A percentile compares a stretch with the other conserved stretches of the same genome.
Conservation (phyloP, 345 rosid species). For the Arabis alpina region DNA sequence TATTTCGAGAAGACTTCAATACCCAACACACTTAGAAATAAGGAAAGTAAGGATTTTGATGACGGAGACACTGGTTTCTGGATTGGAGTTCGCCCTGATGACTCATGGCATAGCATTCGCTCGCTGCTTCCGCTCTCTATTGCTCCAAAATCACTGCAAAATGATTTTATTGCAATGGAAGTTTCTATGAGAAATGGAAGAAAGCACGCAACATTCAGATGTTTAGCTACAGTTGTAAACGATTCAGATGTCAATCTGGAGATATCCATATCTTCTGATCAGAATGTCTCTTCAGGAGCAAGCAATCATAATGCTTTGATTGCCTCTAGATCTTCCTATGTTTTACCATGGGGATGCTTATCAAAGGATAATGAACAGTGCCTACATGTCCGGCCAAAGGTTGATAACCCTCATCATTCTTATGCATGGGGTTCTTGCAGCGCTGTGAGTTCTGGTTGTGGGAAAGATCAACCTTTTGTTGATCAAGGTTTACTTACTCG, state of each 20-base stretch:
- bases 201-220: constrained; percentile 90
- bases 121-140: constrained; percentile 85
- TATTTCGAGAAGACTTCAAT: constrained; percentile 72
- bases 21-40: constrained; percentile 59
- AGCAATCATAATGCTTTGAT: constrained; percentile 53
- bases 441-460: constrained; percentile 62
- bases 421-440: constrained; percentile 73
- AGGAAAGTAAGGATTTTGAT: constrained; percentile 47
- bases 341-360: constrained; percentile 86
- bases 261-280: constrained; percentile 54
- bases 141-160: constrained; percentile 66
- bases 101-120: constrained; percentile 81
- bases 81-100: constrained; percentile 68
- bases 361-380: constrained; percentile 67
- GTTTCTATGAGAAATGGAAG: constrained; percentile 86
- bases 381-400: constrained; percentile 73
- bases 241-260: constrained; percentile 85
- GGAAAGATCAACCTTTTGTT: constrained; percentile 69
- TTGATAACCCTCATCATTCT: constrained; percentile 53
- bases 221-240: constrained; percentile 81
- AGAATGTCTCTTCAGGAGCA: constrained; percentile 46
- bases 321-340: constrained; percentile 72
- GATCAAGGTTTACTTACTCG: constrained; percentile 71
- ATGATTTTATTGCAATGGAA: constrained; percentile 83
- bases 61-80: constrained; percentile 87